Evolutionary conservation across 768 basidiomycete genomes (phyloP).

Genomic region (Tephrocybe sp.): DNA sequence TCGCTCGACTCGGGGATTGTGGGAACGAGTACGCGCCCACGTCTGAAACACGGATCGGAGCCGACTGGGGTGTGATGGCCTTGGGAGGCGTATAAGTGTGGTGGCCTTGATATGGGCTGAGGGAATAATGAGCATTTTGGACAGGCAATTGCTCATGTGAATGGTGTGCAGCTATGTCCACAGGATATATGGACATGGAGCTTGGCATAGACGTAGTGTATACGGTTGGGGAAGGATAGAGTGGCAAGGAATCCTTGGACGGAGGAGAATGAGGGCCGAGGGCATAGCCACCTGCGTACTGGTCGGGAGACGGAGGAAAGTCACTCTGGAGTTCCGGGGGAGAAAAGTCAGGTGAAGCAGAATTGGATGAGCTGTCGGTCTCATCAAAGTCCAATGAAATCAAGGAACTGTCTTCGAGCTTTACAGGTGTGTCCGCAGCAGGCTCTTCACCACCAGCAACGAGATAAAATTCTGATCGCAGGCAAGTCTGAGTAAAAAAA

Average conservation of each 20-base stretch:
- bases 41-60: slow-evolving; percentile 4
- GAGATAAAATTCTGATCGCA: slow-evolving; percentile 63
- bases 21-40: slow-evolving; percentile 13
- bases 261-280: slow-evolving; percentile 9
- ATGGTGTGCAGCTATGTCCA: slow-evolving; percentile 11
- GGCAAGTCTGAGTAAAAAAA: slow-evolving; percentile 10
- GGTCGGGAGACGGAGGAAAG: slow-evolving; percentile 46
- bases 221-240: slow-evolving; percentile 3
- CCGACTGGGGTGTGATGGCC: neutral
- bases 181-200: slow-evolving; percentile 17
- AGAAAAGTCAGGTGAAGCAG: slow-evolving; percentile 47
- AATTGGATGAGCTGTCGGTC: slow-evolving; percentile 34
- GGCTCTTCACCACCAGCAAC: slow-evolving; percentile 82
- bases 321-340: slow-evolving; percentile 44
- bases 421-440: slow-evolving; percentile 51
- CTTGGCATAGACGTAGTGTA: slow-evolving; percentile 16
- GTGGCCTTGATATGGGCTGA: slow-evolving; percentile 8
- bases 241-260: slow-evolving; percentile 7
- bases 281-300: slow-evolving; percentile 15
- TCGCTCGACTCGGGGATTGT: slow-evolving; percentile 28
- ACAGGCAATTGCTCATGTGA: slow-evolving; percentile 12
- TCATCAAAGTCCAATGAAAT: slow-evolving; percentile 49
- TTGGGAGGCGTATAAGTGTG: slow-evolving; percentile 10
- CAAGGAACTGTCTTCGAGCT: slow-evolving; percentile 53
- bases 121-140: slow-evolving; percentile 12